phyloP scores from a whole-genome alignment of 371 early-diverging fungal genomes.

The Mortierella sp. region DNA sequence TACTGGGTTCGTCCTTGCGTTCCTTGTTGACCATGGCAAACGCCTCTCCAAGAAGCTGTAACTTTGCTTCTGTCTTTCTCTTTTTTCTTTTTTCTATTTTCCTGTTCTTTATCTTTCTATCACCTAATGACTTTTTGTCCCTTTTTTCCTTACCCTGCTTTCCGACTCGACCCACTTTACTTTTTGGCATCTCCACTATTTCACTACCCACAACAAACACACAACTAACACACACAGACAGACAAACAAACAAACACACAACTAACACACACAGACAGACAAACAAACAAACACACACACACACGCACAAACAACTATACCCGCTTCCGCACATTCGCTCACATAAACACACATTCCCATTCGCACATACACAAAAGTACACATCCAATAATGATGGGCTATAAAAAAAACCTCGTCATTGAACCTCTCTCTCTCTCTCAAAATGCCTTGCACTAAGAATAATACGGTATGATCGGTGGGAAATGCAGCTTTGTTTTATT shows the following conservation, averaged over 20 bases:
- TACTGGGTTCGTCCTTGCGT: conserved; percentile 35
- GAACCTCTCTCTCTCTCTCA: neutral
- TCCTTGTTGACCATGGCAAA: conserved; percentile 22
- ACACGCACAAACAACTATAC: too few relatives aligned
- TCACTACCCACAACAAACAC: neutral
- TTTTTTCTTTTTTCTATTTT: neutral
- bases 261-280: neutral
- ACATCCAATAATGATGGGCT: neutral
- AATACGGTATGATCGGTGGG: neutral
- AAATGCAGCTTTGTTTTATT: neutral
- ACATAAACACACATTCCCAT: too few relatives aligned
- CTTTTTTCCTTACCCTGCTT: neutral
- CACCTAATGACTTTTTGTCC: neutral
- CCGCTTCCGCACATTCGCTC: too few relatives aligned
- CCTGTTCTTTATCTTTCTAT: too few relatives aligned
- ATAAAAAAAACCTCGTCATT: neutral
- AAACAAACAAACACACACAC: neutral
- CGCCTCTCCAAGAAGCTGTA: conserved; percentile 31
- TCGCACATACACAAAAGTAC: neutral
- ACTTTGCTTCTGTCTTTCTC: neutral
- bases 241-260: neutral
- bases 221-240: too few relatives aligned
- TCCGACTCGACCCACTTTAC: neutral
- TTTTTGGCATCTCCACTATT: neutral
- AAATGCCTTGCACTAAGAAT: neutral